Evolutionary conservation across 2,329 filamentous ascomycete species (phyloP), one percentile per base, ranked within the genome.

Genomic region (Aspergillus alliaceus): DNA sequence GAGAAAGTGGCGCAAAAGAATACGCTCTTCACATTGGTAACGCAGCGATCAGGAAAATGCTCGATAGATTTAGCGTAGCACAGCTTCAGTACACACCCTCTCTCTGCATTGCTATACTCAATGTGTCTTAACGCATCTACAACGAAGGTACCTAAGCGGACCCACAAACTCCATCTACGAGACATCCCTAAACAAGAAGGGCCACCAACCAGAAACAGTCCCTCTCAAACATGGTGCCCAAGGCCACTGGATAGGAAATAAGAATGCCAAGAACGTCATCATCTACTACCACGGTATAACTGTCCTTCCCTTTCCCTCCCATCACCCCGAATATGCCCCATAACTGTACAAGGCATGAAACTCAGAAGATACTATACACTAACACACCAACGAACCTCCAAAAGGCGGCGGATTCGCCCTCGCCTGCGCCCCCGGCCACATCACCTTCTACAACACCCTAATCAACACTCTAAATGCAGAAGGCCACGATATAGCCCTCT

Each of bases 341-440:
- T n/a, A n/a, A n/a, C n/a, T n/a, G n/a, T n/a, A n/a, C n/a, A n/a
- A n/a, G n/a, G n/a, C n/a, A n/a, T n/a, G n/a, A n/a, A n/a, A n/a
- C n/a, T n/a, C n/a, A 24, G 5, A 24, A 22, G 37, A 7, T 24
- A 15, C 14, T 9, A 4, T 12, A 24, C 14, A 6, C 25, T 18
- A 34, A 25, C 20, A 20, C n/a, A 51, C 47, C 20, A n/a, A 32
- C n/a, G 32, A 6, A 53, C 6, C 12, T 5, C 47, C 31, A 44
- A 42, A 24, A 82, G 80, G 81, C 25, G 84, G 84, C 47, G 84
- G 84, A 6, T 86, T 83, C 65, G 77, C 76, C 3, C 44, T 83
- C 25, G 71, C 80, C 1, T 75, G 73, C 11, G 59, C 58, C 1
- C 53, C 76, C 0, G 73, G 71, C 6, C 78, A 83, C 61, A 69